phyloP scores from a whole-genome alignment of 2,329 filamentous ascomycete genomes.

The Penicillium oxalicum region DNA sequence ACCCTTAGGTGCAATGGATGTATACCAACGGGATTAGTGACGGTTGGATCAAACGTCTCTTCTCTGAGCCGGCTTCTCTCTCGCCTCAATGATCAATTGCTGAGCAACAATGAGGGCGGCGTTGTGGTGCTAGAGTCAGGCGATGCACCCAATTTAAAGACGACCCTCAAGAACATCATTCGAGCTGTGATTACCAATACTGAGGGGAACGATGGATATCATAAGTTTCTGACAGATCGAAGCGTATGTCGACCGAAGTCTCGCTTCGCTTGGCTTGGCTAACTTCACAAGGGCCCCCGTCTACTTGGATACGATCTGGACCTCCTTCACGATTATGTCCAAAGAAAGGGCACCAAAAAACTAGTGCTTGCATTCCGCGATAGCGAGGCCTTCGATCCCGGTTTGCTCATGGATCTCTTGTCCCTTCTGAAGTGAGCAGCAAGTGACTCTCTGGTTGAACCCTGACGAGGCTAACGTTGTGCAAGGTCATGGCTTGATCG shows the following conservation, averaged over 20 bases:
- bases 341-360: conserved; percentile 32
- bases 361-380: conserved; percentile 42
- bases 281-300: conserved; percentile 31
- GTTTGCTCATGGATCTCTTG: conserved; percentile 41
- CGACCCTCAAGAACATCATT: conserved; percentile 43
- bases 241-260: conserved; percentile 24
- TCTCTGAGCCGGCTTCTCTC: conserved; percentile 35
- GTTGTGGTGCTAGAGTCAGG: conserved; percentile 41
- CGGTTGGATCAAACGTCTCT: conserved; percentile 41
- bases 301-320: conserved; percentile 44
- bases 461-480: conserved; percentile 17
- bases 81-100: conserved; percentile 32
- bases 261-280: not conserved
- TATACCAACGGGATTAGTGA: conserved; percentile 40
- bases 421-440: conserved; percentile 42
- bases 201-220: conserved; percentile 36
- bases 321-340: conserved; percentile 39
- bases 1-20: conserved; percentile 31
- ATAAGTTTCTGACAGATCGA: conserved; percentile 34
- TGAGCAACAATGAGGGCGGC: conserved; percentile 26
- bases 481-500: conserved; percentile 55
- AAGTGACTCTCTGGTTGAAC: not conserved
- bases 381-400: conserved; percentile 44
- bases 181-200: conserved; percentile 36
- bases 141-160: conserved; percentile 43